Percentiles rank a stretch among this genome's conserved stretches.
Conservation (phyloP, 2,329 filamentous ascomycete species). For the Blumeria hordei region DNA sequence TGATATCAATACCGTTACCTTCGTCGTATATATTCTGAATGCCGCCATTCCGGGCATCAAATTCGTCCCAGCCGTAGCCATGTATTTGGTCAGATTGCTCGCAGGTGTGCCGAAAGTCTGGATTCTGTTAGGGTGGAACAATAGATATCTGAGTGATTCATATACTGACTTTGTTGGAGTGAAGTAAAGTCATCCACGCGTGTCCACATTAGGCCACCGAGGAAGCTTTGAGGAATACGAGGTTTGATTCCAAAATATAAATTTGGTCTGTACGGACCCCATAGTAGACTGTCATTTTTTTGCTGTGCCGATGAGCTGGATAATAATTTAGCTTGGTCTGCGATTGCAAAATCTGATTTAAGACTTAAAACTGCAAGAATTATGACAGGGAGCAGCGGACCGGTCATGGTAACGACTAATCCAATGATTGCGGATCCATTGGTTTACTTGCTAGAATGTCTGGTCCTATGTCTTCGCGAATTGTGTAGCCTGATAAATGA, state of each 20-base stretch:
- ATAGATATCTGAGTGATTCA: neutral
- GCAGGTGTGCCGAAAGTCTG: slow-evolving; percentile 80
- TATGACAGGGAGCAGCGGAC: too few species aligned
- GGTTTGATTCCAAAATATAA: slow-evolving; percentile 82
- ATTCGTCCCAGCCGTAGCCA: slow-evolving; percentile 95
- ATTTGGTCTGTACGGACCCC: slow-evolving; percentile 88
- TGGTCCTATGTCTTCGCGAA: too few species aligned
- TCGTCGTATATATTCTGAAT: slow-evolving; percentile 78
- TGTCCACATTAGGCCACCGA: slow-evolving; percentile 71
- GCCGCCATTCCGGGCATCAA: slow-evolving; percentile 70
- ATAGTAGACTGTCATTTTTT: slow-evolving; percentile 69
- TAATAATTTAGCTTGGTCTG: neutral
- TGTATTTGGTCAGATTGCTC: slow-evolving; percentile 87
- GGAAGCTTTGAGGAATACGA: slow-evolving; percentile 55
- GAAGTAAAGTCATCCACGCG: slow-evolving; percentile 56
- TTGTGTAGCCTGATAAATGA: too few species aligned
- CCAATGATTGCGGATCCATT: too few species aligned
- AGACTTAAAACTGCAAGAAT: too few species aligned
- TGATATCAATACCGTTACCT: slow-evolving; percentile 70
- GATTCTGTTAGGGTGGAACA: slow-evolving; percentile 4
- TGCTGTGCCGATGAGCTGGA: neutral
- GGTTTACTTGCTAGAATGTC: too few species aligned
- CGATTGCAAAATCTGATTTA: too few species aligned
- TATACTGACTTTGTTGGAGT: slow-evolving; percentile 48
- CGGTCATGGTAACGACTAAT: too few species aligned